Evolutionary conservation across 2,329 filamentous ascomycete genomes (phyloP), one percentile per base, ranked within the genome.

Genomic region (Ceratocystis cacaofunesta): DNA sequence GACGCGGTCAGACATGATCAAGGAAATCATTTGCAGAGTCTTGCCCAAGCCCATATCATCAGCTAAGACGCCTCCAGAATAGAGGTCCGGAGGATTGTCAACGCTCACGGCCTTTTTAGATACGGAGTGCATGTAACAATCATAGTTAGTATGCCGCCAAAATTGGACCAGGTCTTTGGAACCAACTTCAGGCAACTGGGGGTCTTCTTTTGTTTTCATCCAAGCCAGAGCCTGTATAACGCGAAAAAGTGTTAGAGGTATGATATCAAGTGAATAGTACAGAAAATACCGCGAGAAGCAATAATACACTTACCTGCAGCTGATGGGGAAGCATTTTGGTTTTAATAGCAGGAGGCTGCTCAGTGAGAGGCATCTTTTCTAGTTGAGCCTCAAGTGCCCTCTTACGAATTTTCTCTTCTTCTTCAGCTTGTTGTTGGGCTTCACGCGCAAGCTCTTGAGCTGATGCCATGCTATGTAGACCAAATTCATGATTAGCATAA

Each of bases 1-100:
- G 0, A 76, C 76, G 25, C 76, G 76, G 5, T 79, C 79, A 3
- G 78, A 78, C 62, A 92, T 76, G 65, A 96, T 86, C 44, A 95
- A 76, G 64, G 89, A 88, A 70, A 96, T 92, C 61, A 91, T 82
- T 72, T 95, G 88, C 7, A 96, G 79, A 0, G 91, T 96, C 76
- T 95, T 95, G 28, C 91, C 91, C 4, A 96, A 76, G 2, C 91
- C 91, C 92, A 96, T 96, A 71, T 96, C 91, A 73, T 96, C 91
- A 1, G 90, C 90, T 7, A 96, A 79, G 62, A 96, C 91, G 41
- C 91, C 91, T 19, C 91, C 91, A 62, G 85, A 89, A 5, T 89
- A 84, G 25, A 95, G 79, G 0, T 76, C 74, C 0, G 90, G 90
- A 1, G 80, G 74, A 2, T 73, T 8, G 5, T 46, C 8, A 43